A percentile compares a stretch with the other conserved stretches of the same genome.
These are phyloP conservation scores for Ophiognomonia clavigignenti-juglandacearum DNA, from an alignment of 2,329 filamentous ascomycete genomes.

Conservation along the genomic window DNA sequence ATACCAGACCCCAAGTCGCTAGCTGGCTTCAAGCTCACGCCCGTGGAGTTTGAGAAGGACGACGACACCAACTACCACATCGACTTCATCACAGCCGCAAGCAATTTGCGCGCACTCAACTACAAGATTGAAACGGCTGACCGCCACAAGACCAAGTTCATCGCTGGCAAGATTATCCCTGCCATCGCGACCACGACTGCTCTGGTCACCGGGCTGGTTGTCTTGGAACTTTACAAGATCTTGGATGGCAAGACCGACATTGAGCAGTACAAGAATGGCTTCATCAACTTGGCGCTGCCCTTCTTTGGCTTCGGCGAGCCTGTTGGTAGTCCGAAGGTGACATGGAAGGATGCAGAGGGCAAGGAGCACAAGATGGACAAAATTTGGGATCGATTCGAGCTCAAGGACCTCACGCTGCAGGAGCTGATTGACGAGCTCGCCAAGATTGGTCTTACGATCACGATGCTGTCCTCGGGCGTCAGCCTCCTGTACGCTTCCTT, in stretches of 20 bases:
- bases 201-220: slow-evolving; percentile 86
- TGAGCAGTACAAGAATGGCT: slow-evolving; percentile 99
- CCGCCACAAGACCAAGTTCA: slow-evolving; percentile 98
- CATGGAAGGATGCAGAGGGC: slow-evolving; percentile 73
- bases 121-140: slow-evolving; percentile 95
- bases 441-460: slow-evolving; percentile 72
- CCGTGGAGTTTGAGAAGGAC: slow-evolving; percentile 96
- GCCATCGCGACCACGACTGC: slow-evolving; percentile 97
- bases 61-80: slow-evolving; percentile 98
- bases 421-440: slow-evolving; percentile 82
- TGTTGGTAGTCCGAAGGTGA: slow-evolving; percentile 88
- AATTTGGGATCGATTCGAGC: slow-evolving; percentile 96
- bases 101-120: slow-evolving; percentile 94
- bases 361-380: slow-evolving; percentile 79
- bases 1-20: slow-evolving; percentile 77
- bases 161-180: slow-evolving; percentile 98
- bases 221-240: slow-evolving; percentile 93
- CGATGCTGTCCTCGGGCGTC: slow-evolving; percentile 96
- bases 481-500: slow-evolving; percentile 92
- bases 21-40: slow-evolving; percentile 80
- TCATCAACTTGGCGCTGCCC: slow-evolving; percentile 90
- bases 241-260: slow-evolving; percentile 94
- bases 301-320: slow-evolving; percentile 99
- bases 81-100: slow-evolving; percentile 96
- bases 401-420: slow-evolving; percentile 76